Conservation (phyloP, 108 stramenopile genomes). For the Aurantiochytrium sp. region DNA sequence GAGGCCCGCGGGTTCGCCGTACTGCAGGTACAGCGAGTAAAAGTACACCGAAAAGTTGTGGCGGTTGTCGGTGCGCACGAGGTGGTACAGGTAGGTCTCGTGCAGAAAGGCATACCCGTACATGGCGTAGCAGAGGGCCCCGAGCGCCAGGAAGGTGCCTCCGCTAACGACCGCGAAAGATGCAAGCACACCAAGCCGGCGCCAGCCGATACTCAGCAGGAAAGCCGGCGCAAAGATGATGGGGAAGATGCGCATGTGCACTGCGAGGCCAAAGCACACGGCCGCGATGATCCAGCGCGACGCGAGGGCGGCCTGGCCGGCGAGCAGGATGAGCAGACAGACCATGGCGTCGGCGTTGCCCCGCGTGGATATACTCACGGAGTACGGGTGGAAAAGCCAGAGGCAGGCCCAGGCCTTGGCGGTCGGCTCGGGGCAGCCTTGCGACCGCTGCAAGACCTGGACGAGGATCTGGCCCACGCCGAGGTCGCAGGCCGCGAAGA, state of each 20-base stretch:
- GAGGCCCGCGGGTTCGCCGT: neutral
- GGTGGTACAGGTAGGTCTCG: conserved; percentile 87
- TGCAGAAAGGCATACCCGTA: conserved; percentile 74
- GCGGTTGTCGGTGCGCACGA: conserved; percentile 86
- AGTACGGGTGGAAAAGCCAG: conserved; percentile 37
- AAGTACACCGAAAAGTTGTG: conserved; percentile 80
- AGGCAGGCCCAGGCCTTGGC: neutral
- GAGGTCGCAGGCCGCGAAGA: conserved; percentile 46
- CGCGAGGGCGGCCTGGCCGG: neutral
- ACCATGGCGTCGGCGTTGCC: conserved; percentile 41
- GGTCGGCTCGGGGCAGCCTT: neutral
- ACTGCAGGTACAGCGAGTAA: conserved; percentile 79
- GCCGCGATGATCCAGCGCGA: conserved; percentile 1
- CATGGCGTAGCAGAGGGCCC: conserved; percentile 58
- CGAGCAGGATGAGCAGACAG: neutral
- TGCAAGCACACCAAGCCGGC: neutral
- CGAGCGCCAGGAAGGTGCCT: conserved; percentile 42
- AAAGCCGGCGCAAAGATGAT: conserved; percentile 55
- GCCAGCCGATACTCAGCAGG: conserved; percentile 20
- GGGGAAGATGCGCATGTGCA: conserved; percentile 58
- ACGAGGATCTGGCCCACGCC: conserved; percentile 30
- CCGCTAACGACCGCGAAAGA: conserved; percentile 66
- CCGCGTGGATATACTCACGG: conserved; percentile 31
- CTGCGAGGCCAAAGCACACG: conserved; percentile 41
- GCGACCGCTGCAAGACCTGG: neutral